Evolutionary conservation across 768 basidiomycete species (phyloP), one percentile per base, ranked within the genome.

Genomic region (Lyophyllum semitale): DNA sequence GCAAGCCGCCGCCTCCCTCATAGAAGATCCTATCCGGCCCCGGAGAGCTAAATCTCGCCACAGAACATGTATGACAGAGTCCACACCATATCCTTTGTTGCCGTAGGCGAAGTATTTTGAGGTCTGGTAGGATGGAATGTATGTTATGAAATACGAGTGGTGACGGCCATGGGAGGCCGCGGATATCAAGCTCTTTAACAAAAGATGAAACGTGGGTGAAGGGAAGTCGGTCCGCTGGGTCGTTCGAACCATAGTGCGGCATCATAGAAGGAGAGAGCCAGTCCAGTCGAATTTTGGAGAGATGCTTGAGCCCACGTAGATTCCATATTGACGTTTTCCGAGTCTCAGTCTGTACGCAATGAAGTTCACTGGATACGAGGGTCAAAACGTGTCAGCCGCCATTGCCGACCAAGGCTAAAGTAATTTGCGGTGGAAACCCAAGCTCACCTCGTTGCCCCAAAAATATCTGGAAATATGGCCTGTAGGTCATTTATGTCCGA

Each of bases 1-100:
- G 72, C 27, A 76, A 59, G 4, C 74, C 74, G 9, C 68, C 37
- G 2, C 74, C 74, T 13, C 63, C 68, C 46, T 55, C 62, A 48
- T 76, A 74, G 0, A 66, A 48, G 7, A 74, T 53, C 15, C 56
- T 63, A 8, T 62, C 58, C 8, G 69, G 68, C 0, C 63, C 61
- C 2, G 66, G 59, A 1, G 60, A 55, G 30, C 46, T 58, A 41
- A 74, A 71, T 32, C 61, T 62, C 15, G 68, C 63, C 1, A 54
- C 43, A 3, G 59, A 68, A 50, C 68, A 71, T 3, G 69, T 72
- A 59, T 71, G 56, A 47, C 74, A 76, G 8, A 76, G 63, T 8
- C 69, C 67, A 55, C 73, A 76, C 73, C 73, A 73, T 23, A 67
- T 67, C 38, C 54, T 62, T 13, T 59, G 50, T 22, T 70, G 66